These are phyloP conservation scores for Fragaria iinumae DNA, from an alignment of 306 rosid genomes.

Conservation along the genomic window DNA sequence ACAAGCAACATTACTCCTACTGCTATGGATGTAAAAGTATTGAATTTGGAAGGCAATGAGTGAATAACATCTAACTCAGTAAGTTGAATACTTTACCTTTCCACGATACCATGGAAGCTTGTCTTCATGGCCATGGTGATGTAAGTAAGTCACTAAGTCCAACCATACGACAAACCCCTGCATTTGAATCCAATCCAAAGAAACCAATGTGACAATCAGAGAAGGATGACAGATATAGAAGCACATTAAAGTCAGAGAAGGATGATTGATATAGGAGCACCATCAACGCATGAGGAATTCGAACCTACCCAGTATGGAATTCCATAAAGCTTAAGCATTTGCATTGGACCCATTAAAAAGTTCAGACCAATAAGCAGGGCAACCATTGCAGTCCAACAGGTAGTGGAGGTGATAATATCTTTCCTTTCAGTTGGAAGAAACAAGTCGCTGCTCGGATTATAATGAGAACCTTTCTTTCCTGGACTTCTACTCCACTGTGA, in stretches of 20 bases:
- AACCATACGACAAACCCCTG: constrained; percentile 89
- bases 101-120: constrained; percentile 98
- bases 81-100: constrained; percentile 45
- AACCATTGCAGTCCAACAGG: constrained; percentile 86
- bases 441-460: constrained; percentile 67
- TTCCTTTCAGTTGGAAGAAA: constrained; percentile 71
- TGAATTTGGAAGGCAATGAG: background rate
- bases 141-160: constrained; percentile 92
- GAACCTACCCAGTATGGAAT: constrained; percentile 71
- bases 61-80: background rate
- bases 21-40: background rate
- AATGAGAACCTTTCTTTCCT: constrained; percentile 94
- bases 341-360: constrained; percentile 77
- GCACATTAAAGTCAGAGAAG: constrained; percentile 6
- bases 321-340: constrained; percentile 81
- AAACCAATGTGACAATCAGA: constrained; percentile 18
- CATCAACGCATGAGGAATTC: constrained; percentile 9
- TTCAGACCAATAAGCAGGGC: constrained; percentile 72
- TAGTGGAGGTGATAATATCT: constrained; percentile 76
- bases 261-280: background rate
- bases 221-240: background rate
- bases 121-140: constrained; percentile 94
- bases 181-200: constrained; percentile 22
- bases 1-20: background rate
- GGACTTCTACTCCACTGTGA: constrained; percentile 90